Evolutionary conservation across 305 asterid genomes (phyloP).

Genomic region (Coffea humblotiana): DNA sequence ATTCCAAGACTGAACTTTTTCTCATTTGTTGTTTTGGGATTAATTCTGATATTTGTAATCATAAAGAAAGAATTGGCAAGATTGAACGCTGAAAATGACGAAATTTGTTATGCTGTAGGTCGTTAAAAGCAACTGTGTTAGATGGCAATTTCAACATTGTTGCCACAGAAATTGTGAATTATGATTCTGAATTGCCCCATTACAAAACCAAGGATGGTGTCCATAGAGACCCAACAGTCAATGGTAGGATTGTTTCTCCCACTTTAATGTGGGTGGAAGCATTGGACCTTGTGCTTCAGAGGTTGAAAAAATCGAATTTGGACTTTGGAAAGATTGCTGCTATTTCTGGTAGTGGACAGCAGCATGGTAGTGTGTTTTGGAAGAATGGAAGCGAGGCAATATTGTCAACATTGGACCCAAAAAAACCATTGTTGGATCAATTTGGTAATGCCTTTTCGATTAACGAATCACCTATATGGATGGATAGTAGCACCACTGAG

Average conservation of each 20-base stretch:
- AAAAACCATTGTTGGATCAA: conserved; percentile 48
- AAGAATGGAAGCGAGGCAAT: conserved; percentile 45
- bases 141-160: conserved; percentile 57
- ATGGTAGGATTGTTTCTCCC: conserved; percentile 75
- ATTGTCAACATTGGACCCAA: conserved; percentile 52
- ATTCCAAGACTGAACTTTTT: not conserved
- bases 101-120: conserved; percentile 40
- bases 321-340: conserved; percentile 60
- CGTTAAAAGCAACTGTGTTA: conserved; percentile 74
- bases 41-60: not conserved
- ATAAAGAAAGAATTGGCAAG: not conserved
- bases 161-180: conserved; percentile 57
- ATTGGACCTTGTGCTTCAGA: conserved; percentile 55
- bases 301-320: conserved; percentile 46
- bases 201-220: conserved; percentile 79
- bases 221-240: conserved; percentile 46
- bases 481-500: conserved; percentile 75
- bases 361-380: conserved; percentile 86
- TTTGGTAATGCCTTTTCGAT: conserved; percentile 54
- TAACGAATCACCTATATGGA: conserved; percentile 76
- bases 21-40: not conserved
- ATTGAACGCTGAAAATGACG: conserved; percentile 11
- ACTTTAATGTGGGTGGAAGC: conserved; percentile 94
- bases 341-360: conserved; percentile 86
- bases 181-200: conserved; percentile 65